phyloP scores from a whole-genome alignment of 768 basidiomycete species.

The Kwoniella europaea region DNA sequence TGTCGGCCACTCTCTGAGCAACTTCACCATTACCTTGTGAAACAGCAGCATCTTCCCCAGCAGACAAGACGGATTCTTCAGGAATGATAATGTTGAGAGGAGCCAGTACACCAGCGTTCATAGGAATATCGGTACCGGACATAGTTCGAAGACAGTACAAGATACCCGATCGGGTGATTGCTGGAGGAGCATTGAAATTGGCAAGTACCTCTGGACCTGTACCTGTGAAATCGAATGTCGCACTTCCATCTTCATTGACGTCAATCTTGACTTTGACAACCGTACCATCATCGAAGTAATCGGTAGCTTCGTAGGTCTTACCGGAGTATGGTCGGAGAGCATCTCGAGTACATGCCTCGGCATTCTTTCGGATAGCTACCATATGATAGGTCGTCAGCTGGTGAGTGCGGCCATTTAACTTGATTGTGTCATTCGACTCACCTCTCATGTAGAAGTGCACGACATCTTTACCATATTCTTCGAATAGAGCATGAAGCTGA shows the following conservation, averaged over 20 bases:
- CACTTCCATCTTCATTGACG: slow-evolving; percentile 77
- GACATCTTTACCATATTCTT: slow-evolving; percentile 42
- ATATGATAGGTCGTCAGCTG: background rate
- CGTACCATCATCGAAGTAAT: slow-evolving; percentile 65
- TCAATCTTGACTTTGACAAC: slow-evolving; percentile 67
- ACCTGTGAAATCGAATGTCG: slow-evolving; percentile 76
- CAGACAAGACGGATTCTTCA: slow-evolving; percentile 73
- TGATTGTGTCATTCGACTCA: background rate
- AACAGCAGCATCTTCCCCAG: slow-evolving; percentile 84
- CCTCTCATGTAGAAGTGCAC: slow-evolving; percentile 46
- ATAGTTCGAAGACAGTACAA: slow-evolving; percentile 50
- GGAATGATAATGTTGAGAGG: slow-evolving; percentile 73
- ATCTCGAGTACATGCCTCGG: slow-evolving; percentile 80
- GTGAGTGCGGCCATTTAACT: background rate
- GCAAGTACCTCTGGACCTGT: slow-evolving; percentile 48
- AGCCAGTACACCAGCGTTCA: slow-evolving; percentile 47
- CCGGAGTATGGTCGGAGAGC: slow-evolving; percentile 72
- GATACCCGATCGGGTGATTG: slow-evolving; percentile 47
- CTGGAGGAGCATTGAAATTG: slow-evolving; percentile 52
- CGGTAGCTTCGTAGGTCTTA: slow-evolving; percentile 64
- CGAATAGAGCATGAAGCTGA: slow-evolving; percentile 41
- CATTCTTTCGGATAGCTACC: slow-evolving; percentile 73
- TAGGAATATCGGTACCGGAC: slow-evolving; percentile 49
- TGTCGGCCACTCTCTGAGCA: slow-evolving; percentile 89
- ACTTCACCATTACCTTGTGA: slow-evolving; percentile 62